Base-by-base conservation (phyloP, 1,284 basidiomycete species). In the Xerocomus amazonicus region DNA sequence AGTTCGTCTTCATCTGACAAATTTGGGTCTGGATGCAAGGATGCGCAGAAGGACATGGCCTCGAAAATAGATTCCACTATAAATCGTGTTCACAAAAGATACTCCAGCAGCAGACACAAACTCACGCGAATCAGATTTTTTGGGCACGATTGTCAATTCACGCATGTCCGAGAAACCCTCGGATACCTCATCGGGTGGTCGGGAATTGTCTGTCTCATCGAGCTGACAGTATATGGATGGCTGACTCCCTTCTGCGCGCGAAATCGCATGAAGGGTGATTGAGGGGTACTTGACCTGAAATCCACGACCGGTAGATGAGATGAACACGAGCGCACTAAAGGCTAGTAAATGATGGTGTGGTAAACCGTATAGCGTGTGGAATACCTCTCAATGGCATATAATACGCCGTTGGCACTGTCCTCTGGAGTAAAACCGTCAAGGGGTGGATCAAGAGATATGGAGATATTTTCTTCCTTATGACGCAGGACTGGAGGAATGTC, bases 211-310 rank as follows among this genome's bases (percentile, higher is more conserved):
- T 19, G 72, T 70, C 57, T 91, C 90, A 60, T 92, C 90, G 4
- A 96, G 77, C 62, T 97, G 93, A 63, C 91, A 95, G 70, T 96
- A 96, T 61, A 96, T 79, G 31, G 84, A 89, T 2, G 88, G 84
- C 0, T 71, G 72, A 7, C 70, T 61, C 10, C 42, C 52, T 34
- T 79, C 79, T 9, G 78, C 75, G 38, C 90, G 83, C 0, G 90
- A 90, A 45, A 93, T 79, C 16, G 93, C 93, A 60, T 97, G 93
- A 3, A 97, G 78, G 1, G 90, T 94, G 58, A 97, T 87, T 6
- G 83, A 74, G 14, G 89, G 91, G 67, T 92, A 96, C 50, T 83
- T 75, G 61, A 96, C 79, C 58, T 87, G 80, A 65, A 94, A 87
- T 14, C 90, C 92, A 9, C 74, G 73, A 23, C 82, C 81, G 0